Base-by-base conservation (phyloP, 768 basidiomycete genomes). In the Podaxis sp. region DNA sequence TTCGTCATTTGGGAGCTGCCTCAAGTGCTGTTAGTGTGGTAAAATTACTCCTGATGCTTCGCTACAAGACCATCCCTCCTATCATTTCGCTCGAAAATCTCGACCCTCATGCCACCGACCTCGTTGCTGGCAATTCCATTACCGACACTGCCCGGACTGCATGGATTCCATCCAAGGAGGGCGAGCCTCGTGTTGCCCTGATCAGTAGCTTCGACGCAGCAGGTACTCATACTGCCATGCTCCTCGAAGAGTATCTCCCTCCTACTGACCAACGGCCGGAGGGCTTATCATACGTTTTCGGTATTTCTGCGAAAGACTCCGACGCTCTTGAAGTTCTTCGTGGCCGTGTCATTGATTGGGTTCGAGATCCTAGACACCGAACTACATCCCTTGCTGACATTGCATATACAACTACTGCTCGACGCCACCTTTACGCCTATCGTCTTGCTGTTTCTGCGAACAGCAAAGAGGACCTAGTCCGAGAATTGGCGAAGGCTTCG, bases 171-270 rank as follows among this genome's bases (percentile, higher is more conserved):
- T 67, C 71, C 8, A 68, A 69, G 2, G 66, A 64, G 7, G 74
- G 77, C 4, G 61, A 65, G 33, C 73, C 78, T 12, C 79, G 88
- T 6, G 63, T 85, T 6, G 88, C 87, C 0, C 65, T 91, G 25
- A 74, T 92, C 59, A 90, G 89, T 66, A 91, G 90, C 66, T 92
- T 89, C 66, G 90, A 90, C 19, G 89, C 89, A 0, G 79, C 89
- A 19, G 89, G 90, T 0, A 89, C 88, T 7, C 91, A 91, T 63
- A 79, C 82, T 2, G 82, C 87, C 0, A 66, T 90, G 12, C 52
- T 91, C 6, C 66, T 91, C 2, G 85, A 90, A 65, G 88, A 90
- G 66, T 47, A 55, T 38, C 36, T 50, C 25, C 37, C 36, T 29
- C 47, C 36, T 38, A 57, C 36, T 25, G 37, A 4, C 17, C 17